phyloP scores from a whole-genome alignment of 1,284 basidiomycete species.

The Ustilago lituana region DNA sequence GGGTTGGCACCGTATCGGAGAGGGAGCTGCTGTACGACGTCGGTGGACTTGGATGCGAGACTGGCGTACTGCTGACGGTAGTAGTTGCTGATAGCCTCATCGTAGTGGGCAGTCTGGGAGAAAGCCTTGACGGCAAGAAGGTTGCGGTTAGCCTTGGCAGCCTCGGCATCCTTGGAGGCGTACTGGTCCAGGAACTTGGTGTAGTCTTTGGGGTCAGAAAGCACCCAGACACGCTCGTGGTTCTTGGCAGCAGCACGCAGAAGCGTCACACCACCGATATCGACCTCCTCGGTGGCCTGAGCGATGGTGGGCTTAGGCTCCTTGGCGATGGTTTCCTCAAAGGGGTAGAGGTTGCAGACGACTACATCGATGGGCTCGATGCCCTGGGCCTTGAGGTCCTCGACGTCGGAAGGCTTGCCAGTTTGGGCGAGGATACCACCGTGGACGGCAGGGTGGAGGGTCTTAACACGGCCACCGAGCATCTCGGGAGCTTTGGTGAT shows the following conservation, averaged over 20 bases:
- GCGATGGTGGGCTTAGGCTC: conserved; percentile 88
- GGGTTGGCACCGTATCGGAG: conserved; percentile 97
- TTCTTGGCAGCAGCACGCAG: conserved; percentile 98
- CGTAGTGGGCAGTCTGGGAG: conserved; percentile 93
- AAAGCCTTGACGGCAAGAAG: conserved; percentile 96
- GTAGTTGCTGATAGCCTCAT: conserved; percentile 94
- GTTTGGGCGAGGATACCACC: conserved; percentile 74
- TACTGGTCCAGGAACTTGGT: conserved; percentile 78
- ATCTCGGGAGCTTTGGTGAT: conserved; percentile 99
- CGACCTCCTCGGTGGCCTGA: conserved; percentile 95
- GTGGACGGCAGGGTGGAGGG: conserved; percentile 97
- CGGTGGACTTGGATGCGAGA: conserved; percentile 68
- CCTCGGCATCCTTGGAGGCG: conserved; percentile 70
- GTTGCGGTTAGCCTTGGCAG: conserved; percentile 76
- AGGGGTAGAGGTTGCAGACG: conserved; percentile 98
- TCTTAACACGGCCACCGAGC: conserved; percentile 98
- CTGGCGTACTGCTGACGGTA: conserved; percentile 95
- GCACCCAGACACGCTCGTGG: conserved; percentile 77
- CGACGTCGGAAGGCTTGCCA: conserved; percentile 59
- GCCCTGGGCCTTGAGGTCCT: conserved; percentile 58
- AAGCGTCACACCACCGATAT: conserved; percentile 98
- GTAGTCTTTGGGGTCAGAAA: conserved; percentile 96
- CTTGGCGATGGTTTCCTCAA: conserved; percentile 80
- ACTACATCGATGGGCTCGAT: conserved; percentile 66
- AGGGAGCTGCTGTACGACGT: conserved; percentile 73